Percentiles rank a stretch among this genome's conserved stretches.
Evolutionary conservation across 2,329 filamentous ascomycete genomes (phyloP).

Genomic region (Neonectria sp.): DNA sequence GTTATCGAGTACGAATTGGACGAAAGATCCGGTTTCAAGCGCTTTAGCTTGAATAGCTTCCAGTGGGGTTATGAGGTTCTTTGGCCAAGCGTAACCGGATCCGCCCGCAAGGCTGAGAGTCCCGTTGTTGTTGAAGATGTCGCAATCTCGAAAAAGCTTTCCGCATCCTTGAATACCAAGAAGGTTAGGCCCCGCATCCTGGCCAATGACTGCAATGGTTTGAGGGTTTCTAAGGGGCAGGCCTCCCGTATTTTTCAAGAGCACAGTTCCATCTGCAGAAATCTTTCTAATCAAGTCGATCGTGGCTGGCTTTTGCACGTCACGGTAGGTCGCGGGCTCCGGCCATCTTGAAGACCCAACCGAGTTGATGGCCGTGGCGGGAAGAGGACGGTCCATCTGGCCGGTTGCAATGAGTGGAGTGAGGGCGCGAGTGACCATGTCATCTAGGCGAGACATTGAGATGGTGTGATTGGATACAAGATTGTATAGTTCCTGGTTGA

Average conservation of each 20-base stretch:
- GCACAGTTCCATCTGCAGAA: not conserved
- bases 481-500: not conserved
- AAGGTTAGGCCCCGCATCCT: not conserved
- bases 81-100: not conserved
- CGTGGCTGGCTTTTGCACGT: not conserved
- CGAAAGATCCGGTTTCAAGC: not conserved
- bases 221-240: not conserved
- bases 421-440: not conserved
- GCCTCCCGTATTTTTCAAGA: not conserved
- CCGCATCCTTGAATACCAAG: not conserved
- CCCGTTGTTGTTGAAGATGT: not conserved
- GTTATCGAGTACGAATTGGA: not conserved
- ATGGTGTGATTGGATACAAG: not conserved
- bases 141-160: not conserved
- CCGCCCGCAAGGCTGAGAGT: not conserved
- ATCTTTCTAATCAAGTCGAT: not conserved
- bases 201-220: not conserved
- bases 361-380: not conserved
- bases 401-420: not conserved
- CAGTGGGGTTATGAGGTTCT: not conserved
- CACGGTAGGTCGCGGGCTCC: not conserved
- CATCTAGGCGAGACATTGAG: not conserved
- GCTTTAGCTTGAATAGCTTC: not conserved
- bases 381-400: not conserved
- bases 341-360: not conserved